Conservation (phyloP, 495 filamentous ascomycete genomes). For the Immersiella caudata region DNA sequence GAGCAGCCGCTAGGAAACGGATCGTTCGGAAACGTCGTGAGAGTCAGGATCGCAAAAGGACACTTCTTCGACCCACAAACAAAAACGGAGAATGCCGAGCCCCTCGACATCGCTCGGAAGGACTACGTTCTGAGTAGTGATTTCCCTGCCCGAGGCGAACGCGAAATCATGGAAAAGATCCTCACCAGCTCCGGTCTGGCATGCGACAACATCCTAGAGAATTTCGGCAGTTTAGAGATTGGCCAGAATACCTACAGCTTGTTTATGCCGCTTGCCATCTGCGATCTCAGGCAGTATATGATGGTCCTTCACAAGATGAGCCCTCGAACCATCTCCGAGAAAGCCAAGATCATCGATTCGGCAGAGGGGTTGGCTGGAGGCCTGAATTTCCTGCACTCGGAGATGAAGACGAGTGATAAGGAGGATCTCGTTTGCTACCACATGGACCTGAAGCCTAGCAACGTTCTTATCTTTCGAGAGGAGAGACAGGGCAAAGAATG, state of each 20-base stretch:
- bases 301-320: slow-evolving; percentile 20
- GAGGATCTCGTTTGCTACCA: slow-evolving; percentile 42
- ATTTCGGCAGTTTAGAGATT: slow-evolving; percentile 37
- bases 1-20: slow-evolving; percentile 29
- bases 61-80: slow-evolving; percentile 33
- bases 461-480: slow-evolving; percentile 41
- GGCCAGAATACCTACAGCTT: slow-evolving; percentile 37
- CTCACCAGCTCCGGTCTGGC: slow-evolving; percentile 24
- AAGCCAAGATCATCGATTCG: slow-evolving; percentile 31
- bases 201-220: slow-evolving; percentile 40
- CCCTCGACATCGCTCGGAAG: slow-evolving; percentile 30
- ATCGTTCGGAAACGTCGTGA: slow-evolving; percentile 37
- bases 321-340: slow-evolving; percentile 23
- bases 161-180: slow-evolving; percentile 40
- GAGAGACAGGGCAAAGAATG: slow-evolving; percentile 19
- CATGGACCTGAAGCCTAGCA: slow-evolving; percentile 45
- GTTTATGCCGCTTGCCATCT: slow-evolving; percentile 44
- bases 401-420: slow-evolving; percentile 30
- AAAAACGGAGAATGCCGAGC: slow-evolving; percentile 25
- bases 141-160: slow-evolving; percentile 26
- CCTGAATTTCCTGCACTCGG: slow-evolving; percentile 41
- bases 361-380: slow-evolving; percentile 40
- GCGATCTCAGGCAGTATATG: slow-evolving; percentile 41
- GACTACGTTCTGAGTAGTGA: slow-evolving; percentile 31
- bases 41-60: slow-evolving; percentile 39